Conservation (phyloP, 2,329 filamentous ascomycete genomes). For the Cercospora sp. region DNA sequence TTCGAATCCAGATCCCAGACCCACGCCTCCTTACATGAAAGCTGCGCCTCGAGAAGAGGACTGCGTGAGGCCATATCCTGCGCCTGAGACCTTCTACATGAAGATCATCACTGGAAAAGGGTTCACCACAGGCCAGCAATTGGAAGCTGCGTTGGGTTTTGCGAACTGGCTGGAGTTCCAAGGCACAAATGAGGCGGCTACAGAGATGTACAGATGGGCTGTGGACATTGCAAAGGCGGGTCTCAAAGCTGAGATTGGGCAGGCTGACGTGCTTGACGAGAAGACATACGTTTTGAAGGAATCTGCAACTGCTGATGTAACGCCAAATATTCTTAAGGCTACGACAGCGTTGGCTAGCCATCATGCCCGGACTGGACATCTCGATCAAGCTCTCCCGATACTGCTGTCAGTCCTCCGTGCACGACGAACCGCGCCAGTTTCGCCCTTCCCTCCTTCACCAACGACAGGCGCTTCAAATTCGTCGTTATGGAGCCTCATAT, state of each 20-base stretch:
- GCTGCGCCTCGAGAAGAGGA: constrained; percentile 72
- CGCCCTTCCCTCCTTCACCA: constrained; percentile 36
- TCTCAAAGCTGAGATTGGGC: constrained; percentile 37
- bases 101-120: constrained; percentile 79
- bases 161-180: constrained; percentile 85
- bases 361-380: constrained; percentile 67
- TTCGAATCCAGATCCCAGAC: constrained; percentile 77
- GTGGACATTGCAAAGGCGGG: constrained; percentile 69
- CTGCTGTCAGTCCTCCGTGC: constrained; percentile 82
- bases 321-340: constrained; percentile 69
- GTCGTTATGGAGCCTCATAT: constrained; percentile 28
- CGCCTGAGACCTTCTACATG: constrained; percentile 76
- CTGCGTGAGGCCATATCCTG: constrained; percentile 66
- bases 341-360: constrained; percentile 78
- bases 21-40: constrained; percentile 64
- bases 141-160: constrained; percentile 80
- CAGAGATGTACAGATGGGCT: constrained; percentile 73
- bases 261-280: constrained; percentile 56
- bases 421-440: constrained; percentile 60
- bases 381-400: constrained; percentile 73
- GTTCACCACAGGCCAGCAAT: constrained; percentile 73
- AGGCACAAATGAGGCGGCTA: constrained; percentile 62
- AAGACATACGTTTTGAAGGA: constrained; percentile 57
- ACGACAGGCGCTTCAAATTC: constrained; percentile 31
- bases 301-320: constrained; percentile 53